Conservation (phyloP, 2,329 filamentous ascomycete genomes). For the Ophiostoma triangulosporum region DNA sequence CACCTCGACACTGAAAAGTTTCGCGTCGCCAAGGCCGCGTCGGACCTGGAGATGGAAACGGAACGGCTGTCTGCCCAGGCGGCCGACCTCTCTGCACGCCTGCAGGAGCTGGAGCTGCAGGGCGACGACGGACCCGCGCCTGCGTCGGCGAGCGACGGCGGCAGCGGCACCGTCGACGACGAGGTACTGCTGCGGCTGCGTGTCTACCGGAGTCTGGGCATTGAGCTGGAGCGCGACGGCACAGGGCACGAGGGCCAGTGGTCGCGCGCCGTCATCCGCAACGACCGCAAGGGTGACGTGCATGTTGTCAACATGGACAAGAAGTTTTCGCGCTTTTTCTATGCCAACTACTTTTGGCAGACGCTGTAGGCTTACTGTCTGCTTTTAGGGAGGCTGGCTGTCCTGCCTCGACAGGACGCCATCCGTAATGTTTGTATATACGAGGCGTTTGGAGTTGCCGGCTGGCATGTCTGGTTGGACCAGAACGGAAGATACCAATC, state of each 20-base stretch:
- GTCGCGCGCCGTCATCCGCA: conserved; percentile 72
- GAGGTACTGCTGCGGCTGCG: conserved; percentile 65
- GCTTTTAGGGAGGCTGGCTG: background rate
- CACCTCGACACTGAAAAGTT: conserved; percentile 89
- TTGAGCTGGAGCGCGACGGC: conserved; percentile 66
- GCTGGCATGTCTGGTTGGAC: background rate
- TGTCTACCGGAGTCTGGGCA: conserved; percentile 81
- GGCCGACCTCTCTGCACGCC: conserved; percentile 56
- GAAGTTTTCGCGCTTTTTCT: conserved; percentile 83
- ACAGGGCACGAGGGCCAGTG: conserved; percentile 62
- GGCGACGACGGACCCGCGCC: conserved; percentile 55
- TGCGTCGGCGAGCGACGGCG: background rate
- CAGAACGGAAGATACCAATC: background rate
- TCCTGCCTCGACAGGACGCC: background rate
- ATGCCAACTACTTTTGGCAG: conserved; percentile 93
- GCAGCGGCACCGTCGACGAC: conserved; percentile 29
- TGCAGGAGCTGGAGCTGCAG: conserved; percentile 76
- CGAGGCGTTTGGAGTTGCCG: conserved; percentile 4
- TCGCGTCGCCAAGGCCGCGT: conserved; percentile 79
- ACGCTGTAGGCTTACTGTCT: conserved; percentile 42
- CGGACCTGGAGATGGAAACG: conserved; percentile 85
- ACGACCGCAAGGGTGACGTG: conserved; percentile 77
- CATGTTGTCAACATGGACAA: conserved; percentile 90
- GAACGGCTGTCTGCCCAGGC: conserved; percentile 74
- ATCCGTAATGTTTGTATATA: background rate